Percentiles rank a stretch among this genome's conserved stretches.
phyloP scores from a whole-genome alignment of 441 rosid species.

The Sinapis alba region DNA sequence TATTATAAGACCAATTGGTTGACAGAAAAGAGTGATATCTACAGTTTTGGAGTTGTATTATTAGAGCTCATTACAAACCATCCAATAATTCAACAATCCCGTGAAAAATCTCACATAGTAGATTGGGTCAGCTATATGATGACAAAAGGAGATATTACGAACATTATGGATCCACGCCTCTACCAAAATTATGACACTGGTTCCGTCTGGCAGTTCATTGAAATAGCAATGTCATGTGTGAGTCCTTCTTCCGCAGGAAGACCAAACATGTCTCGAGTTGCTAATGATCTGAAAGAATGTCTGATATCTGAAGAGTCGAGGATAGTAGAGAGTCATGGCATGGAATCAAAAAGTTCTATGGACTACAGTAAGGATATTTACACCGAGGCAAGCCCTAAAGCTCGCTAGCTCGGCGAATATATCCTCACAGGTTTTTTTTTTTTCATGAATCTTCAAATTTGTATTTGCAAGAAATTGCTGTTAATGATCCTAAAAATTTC shows the following conservation, averaged over 20 bases:
- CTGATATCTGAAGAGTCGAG: neutral
- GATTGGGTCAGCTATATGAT: constrained; percentile 23
- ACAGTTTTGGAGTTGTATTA: constrained; percentile 43
- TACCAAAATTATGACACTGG: neutral
- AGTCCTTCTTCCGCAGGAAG: neutral
- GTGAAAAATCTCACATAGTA: constrained; percentile 29
- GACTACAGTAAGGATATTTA: neutral
- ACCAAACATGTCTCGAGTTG: constrained; percentile 5
- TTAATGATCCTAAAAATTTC: neutral
- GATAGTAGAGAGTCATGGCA: neutral
- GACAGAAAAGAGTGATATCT: constrained; percentile 45
- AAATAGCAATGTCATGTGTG: constrained; percentile 2
- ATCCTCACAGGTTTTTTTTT: neutral
- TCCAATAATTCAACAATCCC: constrained; percentile 20
- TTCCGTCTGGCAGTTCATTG: constrained; percentile 1
- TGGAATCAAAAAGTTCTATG: neutral
- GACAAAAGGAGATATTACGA: constrained; percentile 14
- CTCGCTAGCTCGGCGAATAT: neutral
- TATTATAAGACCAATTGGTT: constrained; percentile 32
- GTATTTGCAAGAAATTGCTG: neutral
- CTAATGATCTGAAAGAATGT: neutral
- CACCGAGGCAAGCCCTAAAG: neutral
- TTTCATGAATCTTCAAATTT: neutral
- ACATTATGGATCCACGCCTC: neutral
- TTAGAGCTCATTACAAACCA: constrained; percentile 39